phyloP scores from a whole-genome alignment of 495 filamentous ascomycete species.

The Physcia stellaris region DNA sequence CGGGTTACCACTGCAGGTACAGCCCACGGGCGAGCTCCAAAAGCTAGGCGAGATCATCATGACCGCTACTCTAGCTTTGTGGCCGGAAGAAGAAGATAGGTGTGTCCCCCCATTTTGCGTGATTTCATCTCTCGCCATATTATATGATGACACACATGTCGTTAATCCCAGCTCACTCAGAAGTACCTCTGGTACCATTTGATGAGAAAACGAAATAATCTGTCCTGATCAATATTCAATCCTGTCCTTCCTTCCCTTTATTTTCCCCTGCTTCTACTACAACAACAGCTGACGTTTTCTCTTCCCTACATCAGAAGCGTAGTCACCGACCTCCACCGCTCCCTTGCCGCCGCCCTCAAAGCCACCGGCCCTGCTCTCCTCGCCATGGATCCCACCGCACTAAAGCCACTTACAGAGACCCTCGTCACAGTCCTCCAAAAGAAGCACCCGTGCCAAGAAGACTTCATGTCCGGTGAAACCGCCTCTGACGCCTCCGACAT shows the following conservation, averaged over 20 bases:
- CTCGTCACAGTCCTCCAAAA: constrained; percentile 66
- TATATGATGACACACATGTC: constrained; percentile 72
- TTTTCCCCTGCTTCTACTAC: too few relatives aligned
- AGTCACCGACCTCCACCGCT: constrained; percentile 91
- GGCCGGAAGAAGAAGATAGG: constrained; percentile 86
- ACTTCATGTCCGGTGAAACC: constrained; percentile 37
- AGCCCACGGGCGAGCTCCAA: constrained; percentile 60
- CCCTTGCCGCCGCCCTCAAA: constrained; percentile 84
- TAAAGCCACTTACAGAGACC: constrained; percentile 51
- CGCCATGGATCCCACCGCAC: constrained; percentile 43
- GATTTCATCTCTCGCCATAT: constrained; percentile 10
- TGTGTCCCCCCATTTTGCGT: constrained; percentile 39
- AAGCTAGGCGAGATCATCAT: constrained; percentile 83
- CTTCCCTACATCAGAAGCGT: constrained; percentile 43
- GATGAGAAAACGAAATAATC: constrained; percentile 84
- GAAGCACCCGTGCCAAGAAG: constrained; percentile 83
- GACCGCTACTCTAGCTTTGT: constrained; percentile 69
- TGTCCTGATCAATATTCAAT: too few relatives aligned
- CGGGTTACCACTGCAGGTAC: constrained; percentile 68
- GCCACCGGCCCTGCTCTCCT: constrained; percentile 81
- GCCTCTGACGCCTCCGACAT: constrained; percentile 61
- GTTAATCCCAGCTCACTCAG: constrained; percentile 99
- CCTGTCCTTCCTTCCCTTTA: constrained; percentile 32
- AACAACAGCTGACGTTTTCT: too few relatives aligned
- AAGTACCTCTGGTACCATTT: constrained; percentile 68